Percentiles rank a stretch among this genome's conserved stretches.
Conservation (phyloP, 192 early-diverging fungal species). For the Entomortierella beljakovae region DNA sequence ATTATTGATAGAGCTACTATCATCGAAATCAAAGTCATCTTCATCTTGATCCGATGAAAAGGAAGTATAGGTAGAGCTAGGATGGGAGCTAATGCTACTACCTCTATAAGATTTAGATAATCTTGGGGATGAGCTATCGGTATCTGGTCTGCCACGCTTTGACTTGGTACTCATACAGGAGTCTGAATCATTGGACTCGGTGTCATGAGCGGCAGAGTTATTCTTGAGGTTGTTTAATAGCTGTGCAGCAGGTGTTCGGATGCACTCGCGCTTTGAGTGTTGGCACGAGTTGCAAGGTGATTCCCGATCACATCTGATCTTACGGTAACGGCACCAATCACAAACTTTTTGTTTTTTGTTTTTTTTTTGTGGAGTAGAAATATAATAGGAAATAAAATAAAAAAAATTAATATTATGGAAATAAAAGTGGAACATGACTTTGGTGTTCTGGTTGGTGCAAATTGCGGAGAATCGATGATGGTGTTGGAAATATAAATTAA, state of each 20-base stretch:
- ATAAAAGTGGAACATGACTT: too few relatives aligned
- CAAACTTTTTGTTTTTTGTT: slow-evolving; percentile 26
- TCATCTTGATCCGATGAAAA: slow-evolving; percentile 13
- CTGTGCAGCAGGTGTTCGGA: slow-evolving; percentile 41
- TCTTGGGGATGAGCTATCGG: slow-evolving; percentile 21
- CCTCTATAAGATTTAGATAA: slow-evolving; percentile 32
- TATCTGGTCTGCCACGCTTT: slow-evolving; percentile 8
- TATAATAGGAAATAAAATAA: not conserved
- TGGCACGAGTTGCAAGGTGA: slow-evolving; percentile 50
- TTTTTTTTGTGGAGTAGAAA: not conserved
- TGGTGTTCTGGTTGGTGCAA: too few relatives aligned
- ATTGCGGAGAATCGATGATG: not conserved
- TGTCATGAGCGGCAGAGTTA: not conserved
- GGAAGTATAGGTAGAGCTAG: slow-evolving; percentile 32
- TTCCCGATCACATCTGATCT: slow-evolving; percentile 49
- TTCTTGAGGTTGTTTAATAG: slow-evolving; percentile 25
- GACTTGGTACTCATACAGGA: slow-evolving; percentile 7
- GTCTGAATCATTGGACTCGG: not conserved
- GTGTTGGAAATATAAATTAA: too few relatives aligned
- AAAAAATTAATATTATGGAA: too few relatives aligned
- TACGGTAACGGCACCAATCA: slow-evolving; percentile 53
- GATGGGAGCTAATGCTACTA: slow-evolving; percentile 34
- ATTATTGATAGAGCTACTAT: not conserved
- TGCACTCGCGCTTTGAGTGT: slow-evolving; percentile 53
- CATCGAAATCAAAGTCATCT: slow-evolving; percentile 5